These are phyloP conservation scores for Ophiostoma triangulosporum DNA, from an alignment of 2,329 filamentous ascomycete species.

Conservation along the genomic window DNA sequence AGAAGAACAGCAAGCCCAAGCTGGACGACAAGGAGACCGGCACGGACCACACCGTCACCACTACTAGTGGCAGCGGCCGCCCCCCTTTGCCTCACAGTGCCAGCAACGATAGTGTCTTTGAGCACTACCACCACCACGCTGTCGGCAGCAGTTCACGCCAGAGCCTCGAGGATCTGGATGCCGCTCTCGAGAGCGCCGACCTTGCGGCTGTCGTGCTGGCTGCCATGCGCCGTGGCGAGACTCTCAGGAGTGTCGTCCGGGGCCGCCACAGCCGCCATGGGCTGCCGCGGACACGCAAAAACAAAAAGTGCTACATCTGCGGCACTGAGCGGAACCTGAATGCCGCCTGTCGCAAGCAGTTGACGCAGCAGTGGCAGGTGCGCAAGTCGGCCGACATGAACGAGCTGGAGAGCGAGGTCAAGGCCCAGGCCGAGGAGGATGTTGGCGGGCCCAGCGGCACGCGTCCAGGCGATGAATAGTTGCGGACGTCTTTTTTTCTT, in stretches of 20 bases:
- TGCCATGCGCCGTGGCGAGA: constrained; percentile 31
- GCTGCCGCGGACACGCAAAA: neutral
- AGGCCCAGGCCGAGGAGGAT: neutral
- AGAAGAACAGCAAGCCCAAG: neutral
- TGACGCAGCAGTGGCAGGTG: neutral
- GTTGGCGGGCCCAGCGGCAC: neutral
- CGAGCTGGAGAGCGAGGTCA: neutral
- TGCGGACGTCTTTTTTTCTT: neutral
- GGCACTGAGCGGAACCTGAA: neutral
- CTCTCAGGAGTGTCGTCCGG: constrained; percentile 22
- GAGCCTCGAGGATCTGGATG: constrained; percentile 25
- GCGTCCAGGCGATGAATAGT: neutral
- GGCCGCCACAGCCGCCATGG: constrained; percentile 13
- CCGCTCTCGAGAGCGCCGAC: constrained; percentile 36
- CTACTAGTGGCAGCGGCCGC: neutral
- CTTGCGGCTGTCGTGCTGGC: constrained; percentile 32
- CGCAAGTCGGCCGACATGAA: neutral
- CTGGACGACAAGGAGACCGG: neutral
- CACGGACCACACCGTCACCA: neutral
- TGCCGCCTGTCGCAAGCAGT: neutral
- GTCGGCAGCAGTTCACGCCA: constrained; percentile 20
- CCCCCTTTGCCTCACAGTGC: neutral
- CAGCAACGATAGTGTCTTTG: constrained; percentile 5
- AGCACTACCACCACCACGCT: constrained; percentile 11
- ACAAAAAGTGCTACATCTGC: neutral